These are phyloP conservation scores for Maudiozyma pseudohumilis DNA, from an alignment of 805 yeast genomes.

Conservation along the genomic window DNA sequence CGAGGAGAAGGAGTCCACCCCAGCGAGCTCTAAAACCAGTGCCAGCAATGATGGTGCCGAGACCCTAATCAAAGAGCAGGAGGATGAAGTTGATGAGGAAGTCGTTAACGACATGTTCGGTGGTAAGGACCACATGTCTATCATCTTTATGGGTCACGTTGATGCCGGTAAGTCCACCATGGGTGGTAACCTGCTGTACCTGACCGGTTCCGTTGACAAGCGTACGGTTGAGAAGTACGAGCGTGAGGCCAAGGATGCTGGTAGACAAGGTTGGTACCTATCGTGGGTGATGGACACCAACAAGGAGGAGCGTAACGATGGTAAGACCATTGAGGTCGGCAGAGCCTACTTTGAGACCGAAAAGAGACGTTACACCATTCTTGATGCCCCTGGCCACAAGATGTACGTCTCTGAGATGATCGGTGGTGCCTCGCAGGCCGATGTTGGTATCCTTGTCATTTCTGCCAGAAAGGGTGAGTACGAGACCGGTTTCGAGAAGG, in stretches of 20 bases:
- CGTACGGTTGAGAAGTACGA: conserved; percentile 97
- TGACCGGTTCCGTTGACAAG: conserved; percentile 97
- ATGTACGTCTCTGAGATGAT: conserved; percentile 98
- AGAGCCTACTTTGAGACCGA: conserved; percentile 97
- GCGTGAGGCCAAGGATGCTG: conserved; percentile 97
- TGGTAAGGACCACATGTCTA: conserved; percentile 93
- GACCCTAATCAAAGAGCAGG: conserved; percentile 54
- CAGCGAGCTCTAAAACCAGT: conserved; percentile 14
- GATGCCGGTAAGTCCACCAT: conserved; percentile 99
- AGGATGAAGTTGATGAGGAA: conserved; percentile 75
- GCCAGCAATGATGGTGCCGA: conserved; percentile 36
- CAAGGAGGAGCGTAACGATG: conserved; percentile 97
- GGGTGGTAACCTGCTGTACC: conserved; percentile 93
- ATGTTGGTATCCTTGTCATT: conserved; percentile 92
- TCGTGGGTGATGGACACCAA: conserved; percentile 99
- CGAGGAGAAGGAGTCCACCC: conserved; percentile 25
- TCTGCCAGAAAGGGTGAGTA: conserved; percentile 99
- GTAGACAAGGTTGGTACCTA: conserved; percentile 99
- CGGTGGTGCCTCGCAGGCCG: conserved; percentile 99
- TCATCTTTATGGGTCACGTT: conserved; percentile 98
- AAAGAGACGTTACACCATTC: conserved; percentile 91
- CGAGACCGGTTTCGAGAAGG: conserved; percentile 98
- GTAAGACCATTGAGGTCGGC: conserved; percentile 98
- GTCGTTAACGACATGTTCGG: conserved; percentile 90
- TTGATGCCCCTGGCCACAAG: conserved; percentile 99